These are phyloP conservation scores for Apiospora phragmitis DNA, from an alignment of 2,329 filamentous ascomycete species.

Conservation along the genomic window DNA sequence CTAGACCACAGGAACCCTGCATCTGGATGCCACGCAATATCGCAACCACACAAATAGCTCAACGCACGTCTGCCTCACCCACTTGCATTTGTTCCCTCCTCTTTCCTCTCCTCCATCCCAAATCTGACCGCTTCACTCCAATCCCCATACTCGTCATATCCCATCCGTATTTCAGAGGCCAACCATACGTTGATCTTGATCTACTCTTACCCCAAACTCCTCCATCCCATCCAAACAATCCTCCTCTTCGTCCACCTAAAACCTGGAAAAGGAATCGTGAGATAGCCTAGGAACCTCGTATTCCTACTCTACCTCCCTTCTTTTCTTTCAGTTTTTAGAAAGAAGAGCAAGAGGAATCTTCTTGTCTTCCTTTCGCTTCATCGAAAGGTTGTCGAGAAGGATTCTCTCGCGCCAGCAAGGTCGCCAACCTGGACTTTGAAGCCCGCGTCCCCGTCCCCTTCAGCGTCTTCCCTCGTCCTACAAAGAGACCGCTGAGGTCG, in stretches of 20 bases:
- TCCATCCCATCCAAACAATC: constrained; percentile 32
- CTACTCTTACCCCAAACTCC: constrained; percentile 5
- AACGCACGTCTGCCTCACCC: constrained; percentile 11
- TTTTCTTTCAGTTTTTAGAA: constrained; percentile 46
- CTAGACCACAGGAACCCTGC: constrained; percentile 17
- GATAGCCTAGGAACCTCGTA: constrained; percentile 32
- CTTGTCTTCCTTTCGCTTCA: constrained; percentile 63
- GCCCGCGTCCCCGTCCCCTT: constrained; percentile 98
- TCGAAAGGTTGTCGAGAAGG: constrained; percentile 48
- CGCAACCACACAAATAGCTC: constrained; percentile 12
- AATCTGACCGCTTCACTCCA: neutral
- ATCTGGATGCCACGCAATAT: constrained; percentile 16
- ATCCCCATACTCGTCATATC: constrained; percentile 12
- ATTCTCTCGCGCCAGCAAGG: constrained; percentile 57
- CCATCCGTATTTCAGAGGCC: constrained; percentile 4
- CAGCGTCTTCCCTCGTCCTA: constrained; percentile 99
- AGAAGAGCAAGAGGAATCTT: constrained; percentile 67
- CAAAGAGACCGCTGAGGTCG: constrained; percentile 63
- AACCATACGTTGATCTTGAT: constrained; percentile 3
- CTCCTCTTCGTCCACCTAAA: constrained; percentile 25
- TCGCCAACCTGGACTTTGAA: constrained; percentile 99
- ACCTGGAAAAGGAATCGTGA: constrained; percentile 32
- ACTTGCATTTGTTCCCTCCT: constrained; percentile 10
- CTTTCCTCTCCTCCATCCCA: constrained; percentile 3
- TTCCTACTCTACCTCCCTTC: constrained; percentile 40